These are phyloP conservation scores for Penicillium longicatenatum DNA, from an alignment of 495 filamentous ascomycete genomes.

Conservation along the genomic window DNA sequence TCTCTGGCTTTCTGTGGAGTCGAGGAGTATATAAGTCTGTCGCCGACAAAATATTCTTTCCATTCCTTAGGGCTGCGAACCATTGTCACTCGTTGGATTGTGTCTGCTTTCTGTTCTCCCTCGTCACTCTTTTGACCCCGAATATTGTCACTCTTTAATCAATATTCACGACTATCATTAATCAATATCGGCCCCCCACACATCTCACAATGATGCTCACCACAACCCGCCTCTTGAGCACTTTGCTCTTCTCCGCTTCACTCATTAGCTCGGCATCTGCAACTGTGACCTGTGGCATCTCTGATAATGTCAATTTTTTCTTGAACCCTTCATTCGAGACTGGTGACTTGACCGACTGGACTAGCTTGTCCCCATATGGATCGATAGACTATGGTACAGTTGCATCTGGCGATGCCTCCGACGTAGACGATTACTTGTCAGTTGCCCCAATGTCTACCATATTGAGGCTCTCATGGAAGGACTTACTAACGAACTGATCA, in stretches of 20 bases:
- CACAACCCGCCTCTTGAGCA: background rate
- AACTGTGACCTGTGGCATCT: background rate
- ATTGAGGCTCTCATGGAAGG: background rate
- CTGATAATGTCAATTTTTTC: background rate
- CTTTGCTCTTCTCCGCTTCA: conserved; percentile 2
- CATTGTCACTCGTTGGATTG: background rate
- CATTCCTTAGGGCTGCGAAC: background rate
- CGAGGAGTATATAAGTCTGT: background rate
- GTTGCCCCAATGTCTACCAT: background rate
- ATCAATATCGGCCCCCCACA: background rate
- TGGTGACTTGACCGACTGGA: conserved; percentile 1
- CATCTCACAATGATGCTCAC: background rate
- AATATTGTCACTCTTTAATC: conserved; percentile 3
- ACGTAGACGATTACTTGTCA: conserved; percentile 3
- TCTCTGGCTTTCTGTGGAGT: background rate
- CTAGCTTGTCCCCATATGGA: too few relatives aligned
- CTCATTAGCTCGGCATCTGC: conserved; percentile 4
- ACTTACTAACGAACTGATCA: background rate
- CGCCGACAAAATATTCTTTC: background rate
- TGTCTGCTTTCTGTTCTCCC: background rate
- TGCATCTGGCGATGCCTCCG: background rate
- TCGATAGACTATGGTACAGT: background rate
- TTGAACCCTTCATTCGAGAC: conserved; percentile 4
- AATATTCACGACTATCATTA: background rate
- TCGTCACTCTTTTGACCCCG: background rate